Percentiles rank a stretch among this genome's conserved stretches.
These are phyloP conservation scores for Cordyceps cicadae DNA, from an alignment of 2,329 filamentous ascomycete species.

Conservation along the genomic window DNA sequence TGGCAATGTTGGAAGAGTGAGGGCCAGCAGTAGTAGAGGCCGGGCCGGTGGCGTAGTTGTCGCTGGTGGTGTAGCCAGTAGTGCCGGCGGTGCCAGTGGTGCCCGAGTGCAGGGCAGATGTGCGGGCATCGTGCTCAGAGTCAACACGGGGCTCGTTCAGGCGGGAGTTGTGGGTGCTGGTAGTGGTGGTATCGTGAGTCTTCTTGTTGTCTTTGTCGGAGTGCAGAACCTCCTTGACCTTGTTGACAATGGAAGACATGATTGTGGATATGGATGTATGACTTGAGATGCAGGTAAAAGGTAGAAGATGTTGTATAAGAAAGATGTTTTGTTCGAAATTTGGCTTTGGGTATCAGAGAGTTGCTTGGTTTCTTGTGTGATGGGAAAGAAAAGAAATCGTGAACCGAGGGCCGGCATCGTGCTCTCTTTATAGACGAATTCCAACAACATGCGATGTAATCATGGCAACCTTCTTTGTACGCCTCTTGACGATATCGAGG, in stretches of 20 bases:
- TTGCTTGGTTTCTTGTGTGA: slow-evolving; percentile 10
- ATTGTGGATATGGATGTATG: slow-evolving; percentile 28
- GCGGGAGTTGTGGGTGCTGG: slow-evolving; percentile 19
- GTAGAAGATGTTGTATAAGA: not conserved
- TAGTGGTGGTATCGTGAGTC: slow-evolving; percentile 17
- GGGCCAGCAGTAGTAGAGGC: slow-evolving; percentile 25
- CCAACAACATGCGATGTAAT: not conserved
- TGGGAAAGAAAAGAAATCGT: slow-evolving; percentile 16
- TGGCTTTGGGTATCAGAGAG: slow-evolving; percentile 7
- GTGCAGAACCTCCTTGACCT: slow-evolving; percentile 49
- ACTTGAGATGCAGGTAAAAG: not conserved
- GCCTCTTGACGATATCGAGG: not conserved
- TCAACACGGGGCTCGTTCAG: slow-evolving; percentile 33
- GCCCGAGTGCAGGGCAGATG: slow-evolving; percentile 19
- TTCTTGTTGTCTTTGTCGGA: slow-evolving; percentile 31
- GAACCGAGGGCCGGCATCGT: not conserved
- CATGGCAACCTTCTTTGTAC: not conserved
- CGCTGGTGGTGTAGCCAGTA: slow-evolving; percentile 18
- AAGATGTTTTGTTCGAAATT: not conserved
- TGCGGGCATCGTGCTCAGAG: slow-evolving; percentile 40
- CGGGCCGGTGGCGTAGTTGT: slow-evolving; percentile 13
- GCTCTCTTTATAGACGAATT: slow-evolving; percentile 8
- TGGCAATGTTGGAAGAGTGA: slow-evolving; percentile 34
- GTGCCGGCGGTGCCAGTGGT: slow-evolving; percentile 15
- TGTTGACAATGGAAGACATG: slow-evolving; percentile 52